Percentiles rank a stretch among this genome's conserved stretches.
Conservation (phyloP, 2,329 filamentous ascomycete species). For the Fusarium nematophilum region DNA sequence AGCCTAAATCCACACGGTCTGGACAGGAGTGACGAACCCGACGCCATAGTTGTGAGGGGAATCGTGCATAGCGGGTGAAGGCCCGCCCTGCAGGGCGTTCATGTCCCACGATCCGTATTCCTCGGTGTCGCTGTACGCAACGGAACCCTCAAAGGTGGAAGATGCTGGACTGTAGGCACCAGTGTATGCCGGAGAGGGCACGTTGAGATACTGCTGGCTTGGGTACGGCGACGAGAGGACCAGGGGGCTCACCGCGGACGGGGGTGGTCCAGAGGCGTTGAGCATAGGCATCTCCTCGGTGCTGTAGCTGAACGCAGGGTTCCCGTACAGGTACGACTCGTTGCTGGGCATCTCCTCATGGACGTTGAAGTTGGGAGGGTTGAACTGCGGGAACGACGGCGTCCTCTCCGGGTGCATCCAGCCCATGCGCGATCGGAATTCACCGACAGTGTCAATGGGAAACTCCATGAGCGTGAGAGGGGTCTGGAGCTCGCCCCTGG, state of each 20-base stretch:
- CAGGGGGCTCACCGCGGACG: constrained; percentile 65
- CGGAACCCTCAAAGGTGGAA: constrained; percentile 71
- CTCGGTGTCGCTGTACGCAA: constrained; percentile 72
- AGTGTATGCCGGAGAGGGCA: constrained; percentile 71
- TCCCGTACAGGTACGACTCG: constrained; percentile 64
- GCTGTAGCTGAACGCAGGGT: constrained; percentile 72
- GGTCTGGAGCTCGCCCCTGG: constrained; percentile 68
- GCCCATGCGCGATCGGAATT: constrained; percentile 77
- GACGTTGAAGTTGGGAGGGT: constrained; percentile 65
- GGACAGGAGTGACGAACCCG: constrained; percentile 73
- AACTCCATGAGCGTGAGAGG: constrained; percentile 77
- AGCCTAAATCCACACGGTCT: constrained; percentile 70
- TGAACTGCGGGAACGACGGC: constrained; percentile 70
- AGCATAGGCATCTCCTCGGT: constrained; percentile 70
- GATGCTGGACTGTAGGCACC: constrained; percentile 71
- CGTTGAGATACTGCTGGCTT: constrained; percentile 68
- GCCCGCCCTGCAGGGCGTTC: constrained; percentile 55
- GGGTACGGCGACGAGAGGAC: constrained; percentile 67
- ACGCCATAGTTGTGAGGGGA: constrained; percentile 56
- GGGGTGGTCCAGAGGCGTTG: constrained; percentile 55
- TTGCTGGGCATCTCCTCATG: constrained; percentile 57
- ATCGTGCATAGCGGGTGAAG: constrained; percentile 60
- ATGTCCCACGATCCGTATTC: constrained; percentile 65
- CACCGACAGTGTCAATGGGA: constrained; percentile 74
- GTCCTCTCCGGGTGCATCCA: constrained; percentile 71